Evolutionary conservation across 441 rosid genomes (phyloP).

Genomic region (Capsella rubella): DNA sequence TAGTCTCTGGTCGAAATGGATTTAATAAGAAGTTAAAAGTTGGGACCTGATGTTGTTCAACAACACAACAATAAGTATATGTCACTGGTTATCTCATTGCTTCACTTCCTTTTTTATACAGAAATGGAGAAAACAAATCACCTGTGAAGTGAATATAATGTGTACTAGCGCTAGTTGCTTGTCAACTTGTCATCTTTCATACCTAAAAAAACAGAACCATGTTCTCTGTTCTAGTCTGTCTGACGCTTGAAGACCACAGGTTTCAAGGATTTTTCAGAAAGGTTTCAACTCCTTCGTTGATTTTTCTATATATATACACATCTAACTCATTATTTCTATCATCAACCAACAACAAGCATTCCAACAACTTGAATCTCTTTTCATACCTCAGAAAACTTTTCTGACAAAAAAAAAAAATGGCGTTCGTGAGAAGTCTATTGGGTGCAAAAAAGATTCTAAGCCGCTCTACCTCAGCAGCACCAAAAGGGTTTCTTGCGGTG

Average conservation of each 20-base stretch:
- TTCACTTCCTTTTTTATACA: constrained; percentile 7
- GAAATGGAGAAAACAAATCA: constrained; percentile 10
- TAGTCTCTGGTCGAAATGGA: constrained; percentile 15
- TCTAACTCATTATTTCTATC: background rate
- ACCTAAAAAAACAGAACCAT: constrained; percentile 25
- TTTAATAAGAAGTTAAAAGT: constrained; percentile 3
- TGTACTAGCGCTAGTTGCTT: background rate
- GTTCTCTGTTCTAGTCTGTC: background rate
- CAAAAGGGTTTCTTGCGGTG: constrained; percentile 47
- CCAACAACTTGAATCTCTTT: background rate
- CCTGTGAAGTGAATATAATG: background rate
- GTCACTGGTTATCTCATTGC: background rate
- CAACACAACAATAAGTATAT: constrained; percentile 32
- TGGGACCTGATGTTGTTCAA: constrained; percentile 28
- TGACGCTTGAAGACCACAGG: too few relatives aligned
- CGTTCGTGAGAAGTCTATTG: constrained; percentile 34
- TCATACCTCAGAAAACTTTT: background rate
- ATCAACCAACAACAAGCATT: background rate
- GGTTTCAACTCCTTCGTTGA: background rate
- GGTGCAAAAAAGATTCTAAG: constrained; percentile 35
- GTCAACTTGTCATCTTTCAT: constrained; percentile 17
- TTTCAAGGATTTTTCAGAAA: too few relatives aligned
- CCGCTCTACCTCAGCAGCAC: constrained; percentile 3
- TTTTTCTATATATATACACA: background rate
- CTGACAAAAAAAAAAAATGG: constrained; percentile 25